Evolutionary conservation across 2,329 filamentous ascomycete species (phyloP), one percentile per base, ranked within the genome.

Genomic region (Talaromyces rugulosus): DNA sequence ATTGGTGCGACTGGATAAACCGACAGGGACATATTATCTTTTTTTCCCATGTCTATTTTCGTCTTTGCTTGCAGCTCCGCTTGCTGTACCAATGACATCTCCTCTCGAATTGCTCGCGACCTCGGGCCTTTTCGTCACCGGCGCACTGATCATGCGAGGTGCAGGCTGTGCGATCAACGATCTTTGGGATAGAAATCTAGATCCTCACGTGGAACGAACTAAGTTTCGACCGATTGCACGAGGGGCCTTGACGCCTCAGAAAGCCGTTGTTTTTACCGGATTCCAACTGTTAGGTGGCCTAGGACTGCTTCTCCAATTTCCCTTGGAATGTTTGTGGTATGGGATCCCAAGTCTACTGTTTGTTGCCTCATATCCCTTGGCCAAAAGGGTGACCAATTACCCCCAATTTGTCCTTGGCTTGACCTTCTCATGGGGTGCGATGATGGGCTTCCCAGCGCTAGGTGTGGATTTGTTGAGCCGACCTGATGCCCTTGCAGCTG

Each of bases 101-200:
- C 73, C 73, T 6, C 59, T 71, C 31, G 74, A 78, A 54, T 70
- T 80, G 7, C 56, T 74, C 63, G 76, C 72, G 56, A 75, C 74
- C 44, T 71, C 69, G 47, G 77, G 70, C 27, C 72, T 76, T 30
- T 79, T 77, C 65, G 79, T 76, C 66, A 74, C 71, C 14, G 75
- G 77, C 47, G 79, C 78, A 16, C 68, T 84, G 64, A 75, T 85
- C 58, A 77, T 84, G 73, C 78, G 82, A 58, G 78, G 81, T 30
- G 78, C 78, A 23, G 76, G 80, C 4, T 86, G 83, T 67, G 77
- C 82, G 0, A 85, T 84, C 73, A 86, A 86, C 67, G 83, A 86
- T 66, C 77, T 80, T 36, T 78, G 82, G 70, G 84, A 86, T 66
- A 77, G 80, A 55, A 80, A 83, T 52, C 73, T 84, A 58, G 84